Conservation (phyloP, 1,284 basidiomycete species). For the Tausonia pullulans region DNA sequence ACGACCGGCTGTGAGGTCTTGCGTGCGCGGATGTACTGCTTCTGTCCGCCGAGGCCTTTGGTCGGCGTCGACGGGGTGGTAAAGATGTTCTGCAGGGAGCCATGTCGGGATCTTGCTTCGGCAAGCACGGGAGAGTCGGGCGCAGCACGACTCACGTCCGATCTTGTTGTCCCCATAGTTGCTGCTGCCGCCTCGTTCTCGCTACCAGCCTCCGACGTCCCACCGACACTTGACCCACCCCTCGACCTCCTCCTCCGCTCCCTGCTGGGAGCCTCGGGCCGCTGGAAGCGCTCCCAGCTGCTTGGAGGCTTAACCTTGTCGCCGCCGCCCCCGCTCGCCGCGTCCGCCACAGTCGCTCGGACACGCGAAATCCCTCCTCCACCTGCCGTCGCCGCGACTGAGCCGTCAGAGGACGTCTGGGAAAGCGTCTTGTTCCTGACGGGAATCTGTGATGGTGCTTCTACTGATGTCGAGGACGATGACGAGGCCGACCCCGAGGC, state of each 20-base stretch:
- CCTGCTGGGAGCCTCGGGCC: conserved; percentile 1
- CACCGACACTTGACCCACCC: background rate
- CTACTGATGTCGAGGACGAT: background rate
- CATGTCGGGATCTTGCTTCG: background rate
- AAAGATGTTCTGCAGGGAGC: background rate
- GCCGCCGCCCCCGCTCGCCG: background rate
- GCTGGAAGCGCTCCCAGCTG: conserved; percentile 12
- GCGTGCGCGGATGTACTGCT: background rate
- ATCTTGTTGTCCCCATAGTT: no score
- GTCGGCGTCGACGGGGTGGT: background rate
- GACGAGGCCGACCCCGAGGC: background rate
- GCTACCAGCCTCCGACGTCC: conserved; percentile 3
- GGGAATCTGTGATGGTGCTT: background rate
- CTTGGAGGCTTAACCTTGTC: conserved; percentile 3
- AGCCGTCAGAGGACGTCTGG: background rate
- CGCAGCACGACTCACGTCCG: background rate
- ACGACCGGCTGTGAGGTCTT: conserved; percentile 1
- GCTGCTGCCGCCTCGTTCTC: background rate
- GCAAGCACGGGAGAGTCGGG: background rate
- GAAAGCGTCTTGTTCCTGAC: conserved; percentile 1
- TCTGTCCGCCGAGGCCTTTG: background rate
- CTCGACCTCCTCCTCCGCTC: background rate
- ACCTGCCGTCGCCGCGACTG: background rate
- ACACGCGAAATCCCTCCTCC: no score
- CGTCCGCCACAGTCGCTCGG: background rate